These are phyloP conservation scores for Bryoerythrophyllum caledonicum DNA, from an alignment of 225 moss, liverwort and hornwort species.

Conservation along the genomic window DNA sequence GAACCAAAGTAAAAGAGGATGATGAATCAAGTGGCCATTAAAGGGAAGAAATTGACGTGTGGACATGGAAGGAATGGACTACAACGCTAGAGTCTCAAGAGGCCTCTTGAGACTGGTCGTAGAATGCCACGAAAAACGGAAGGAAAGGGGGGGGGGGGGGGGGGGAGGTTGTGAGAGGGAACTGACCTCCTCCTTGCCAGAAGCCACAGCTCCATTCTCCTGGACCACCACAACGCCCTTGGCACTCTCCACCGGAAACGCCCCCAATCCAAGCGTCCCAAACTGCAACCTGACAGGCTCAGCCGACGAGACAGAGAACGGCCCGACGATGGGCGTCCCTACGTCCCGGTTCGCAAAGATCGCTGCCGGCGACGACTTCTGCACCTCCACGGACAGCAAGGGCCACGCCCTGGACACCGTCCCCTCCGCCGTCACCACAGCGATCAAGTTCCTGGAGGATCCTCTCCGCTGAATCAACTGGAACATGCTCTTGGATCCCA, in stretches of 20 bases:
- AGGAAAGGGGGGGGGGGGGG: too few species aligned
- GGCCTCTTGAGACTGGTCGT: too few species aligned
- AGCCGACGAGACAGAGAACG: constrained; percentile 59
- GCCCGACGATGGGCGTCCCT: constrained; percentile 78
- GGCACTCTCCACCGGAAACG: constrained; percentile 59
- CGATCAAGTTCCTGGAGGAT: constrained; percentile 83
- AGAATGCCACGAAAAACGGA: background rate
- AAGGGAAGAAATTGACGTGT: too few species aligned
- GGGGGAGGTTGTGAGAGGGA: constrained; percentile 7
- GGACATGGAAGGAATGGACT: too few species aligned
- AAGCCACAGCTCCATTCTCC: constrained; percentile 37
- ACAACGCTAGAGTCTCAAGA: too few species aligned
- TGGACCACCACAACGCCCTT: constrained; percentile 38
- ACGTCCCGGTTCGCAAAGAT: constrained; percentile 36
- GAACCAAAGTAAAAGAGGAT: too few species aligned
- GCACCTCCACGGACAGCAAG: constrained; percentile 44
- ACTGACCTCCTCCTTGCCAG: constrained; percentile 51
- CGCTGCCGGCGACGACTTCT: constrained; percentile 35
- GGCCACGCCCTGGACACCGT: constrained; percentile 89
- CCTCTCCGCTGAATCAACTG: constrained; percentile 86
- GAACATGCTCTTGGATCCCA: constrained; percentile 96
- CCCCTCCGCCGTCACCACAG: constrained; percentile 79
- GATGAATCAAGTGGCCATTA: too few species aligned
- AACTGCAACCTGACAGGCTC: constrained; percentile 81
- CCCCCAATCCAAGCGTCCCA: constrained; percentile 74